Base-by-base conservation (phyloP, 148 eudicot genomes). In the Chenopodium suecicum region DNA sequence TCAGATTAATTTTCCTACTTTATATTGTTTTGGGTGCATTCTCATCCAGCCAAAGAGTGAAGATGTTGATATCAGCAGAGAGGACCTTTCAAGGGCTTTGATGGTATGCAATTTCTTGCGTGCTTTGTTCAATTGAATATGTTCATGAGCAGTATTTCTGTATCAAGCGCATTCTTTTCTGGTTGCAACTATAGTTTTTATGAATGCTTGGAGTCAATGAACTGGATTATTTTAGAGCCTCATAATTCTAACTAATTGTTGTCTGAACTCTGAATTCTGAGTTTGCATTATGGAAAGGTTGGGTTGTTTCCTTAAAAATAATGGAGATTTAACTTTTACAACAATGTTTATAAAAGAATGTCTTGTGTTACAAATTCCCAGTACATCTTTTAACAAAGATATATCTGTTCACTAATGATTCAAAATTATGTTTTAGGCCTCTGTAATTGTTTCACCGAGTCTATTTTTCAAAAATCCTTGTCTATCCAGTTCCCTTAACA, bases 21-120 rank as follows among this genome's bases (percentile, higher is more conserved):
- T 4, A 9, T 74, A 50, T n/a, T 48, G 60, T 48, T 74, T 74
- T 50, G 63, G 29, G 63, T 13, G 8, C 48, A 56, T 58, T 37
- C 34, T 44, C 78, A 69, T 84, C 79, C 87, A 94, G 99, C 86
- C 97, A 22, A 92, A 90, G 79, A 87, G 86, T 75, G 99, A 94
- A 80, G 99, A 90, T 77, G 88, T 87, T 82, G 93, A 87, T 83
- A 85, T 88, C 83, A 92, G 89, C 82, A 90, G 92, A 81, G 97
- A 94, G 73, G 94, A 96, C 79, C 92, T 96, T 69, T 94, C 99
- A 65, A 88, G 85, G 87, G 92, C 92, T 75, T 83, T 96, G 79
- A 92, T 94, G 99, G 99, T 96, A 89, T 77, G 93, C 72, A 62
- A 79, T 62, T 84, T 52, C 44, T 80, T 73, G 41, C 54, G 20